Percentiles rank a stretch among this genome's conserved stretches.
Conservation (phyloP, 208 protist genomes). For the Leishmania braziliensis region DNA sequence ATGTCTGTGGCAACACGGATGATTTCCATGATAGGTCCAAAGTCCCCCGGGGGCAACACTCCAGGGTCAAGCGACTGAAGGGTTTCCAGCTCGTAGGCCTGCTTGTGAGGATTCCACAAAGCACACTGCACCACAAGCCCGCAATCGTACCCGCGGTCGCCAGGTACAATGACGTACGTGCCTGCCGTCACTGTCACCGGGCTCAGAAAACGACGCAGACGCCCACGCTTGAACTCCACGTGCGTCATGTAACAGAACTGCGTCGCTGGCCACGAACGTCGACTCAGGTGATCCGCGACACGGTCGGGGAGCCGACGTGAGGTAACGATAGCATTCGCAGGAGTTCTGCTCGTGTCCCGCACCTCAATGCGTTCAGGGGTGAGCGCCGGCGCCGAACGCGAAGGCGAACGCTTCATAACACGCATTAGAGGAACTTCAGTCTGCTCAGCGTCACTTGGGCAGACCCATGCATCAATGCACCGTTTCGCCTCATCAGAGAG, state of each 20-base stretch:
- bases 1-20: constrained; percentile 65
- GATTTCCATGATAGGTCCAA: constrained; percentile 40
- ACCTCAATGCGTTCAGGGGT: neutral
- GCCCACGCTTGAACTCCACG: constrained; percentile 86
- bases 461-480: neutral
- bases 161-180: constrained; percentile 81
- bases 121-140: constrained; percentile 74
- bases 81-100: constrained; percentile 17
- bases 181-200: constrained; percentile 31
- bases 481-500: constrained; percentile 2
- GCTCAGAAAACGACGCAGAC: constrained; percentile 50
- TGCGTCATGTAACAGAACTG: constrained; percentile 56
- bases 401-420: neutral
- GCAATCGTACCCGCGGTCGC: constrained; percentile 81
- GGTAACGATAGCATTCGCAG: neutral
- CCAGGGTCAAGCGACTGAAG: constrained; percentile 20
- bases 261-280: constrained; percentile 30
- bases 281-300: neutral
- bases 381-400: neutral
- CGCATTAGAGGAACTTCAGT: neutral
- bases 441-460: neutral
- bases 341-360: neutral
- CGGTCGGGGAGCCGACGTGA: neutral
- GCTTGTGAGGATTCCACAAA: constrained; percentile 39
- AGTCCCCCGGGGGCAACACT: constrained; percentile 30